Percentiles rank a stretch among this genome's conserved stretches.
Conservation (phyloP, 2,329 filamentous ascomycete species). For the Paradendryphiella salina region DNA sequence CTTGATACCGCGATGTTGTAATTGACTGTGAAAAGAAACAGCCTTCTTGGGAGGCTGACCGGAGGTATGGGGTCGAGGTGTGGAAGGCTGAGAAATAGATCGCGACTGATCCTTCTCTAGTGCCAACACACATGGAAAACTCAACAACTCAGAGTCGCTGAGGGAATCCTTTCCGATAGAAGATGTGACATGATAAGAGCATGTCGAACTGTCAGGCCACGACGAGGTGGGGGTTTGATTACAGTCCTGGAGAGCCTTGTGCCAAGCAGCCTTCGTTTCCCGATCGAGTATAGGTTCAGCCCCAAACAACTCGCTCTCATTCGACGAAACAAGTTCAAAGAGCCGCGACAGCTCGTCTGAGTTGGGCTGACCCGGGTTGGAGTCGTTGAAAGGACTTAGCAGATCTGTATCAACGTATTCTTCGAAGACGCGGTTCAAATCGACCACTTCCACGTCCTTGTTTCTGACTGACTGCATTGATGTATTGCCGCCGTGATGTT, state of each 20-base stretch:
- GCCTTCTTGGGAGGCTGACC: slow-evolving; percentile 32
- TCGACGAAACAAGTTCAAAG: slow-evolving; percentile 57
- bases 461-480: slow-evolving; percentile 53
- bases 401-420: slow-evolving; percentile 64
- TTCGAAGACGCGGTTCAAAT: slow-evolving; percentile 65
- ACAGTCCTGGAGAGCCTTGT: slow-evolving; percentile 56
- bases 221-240: slow-evolving; percentile 55
- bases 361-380: slow-evolving; percentile 54
- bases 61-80: slow-evolving; percentile 31
- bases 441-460: slow-evolving; percentile 59
- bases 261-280: slow-evolving; percentile 57
- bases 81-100: slow-evolving; percentile 40
- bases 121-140: slow-evolving; percentile 38
- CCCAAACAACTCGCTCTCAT: slow-evolving; percentile 54
- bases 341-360: slow-evolving; percentile 56
- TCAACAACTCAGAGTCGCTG: slow-evolving; percentile 41
- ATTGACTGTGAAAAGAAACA: slow-evolving; percentile 27
- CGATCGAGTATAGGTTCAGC: slow-evolving; percentile 56
- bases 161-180: slow-evolving; percentile 36
- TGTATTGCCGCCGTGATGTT: slow-evolving; percentile 30
- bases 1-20: slow-evolving; percentile 27
- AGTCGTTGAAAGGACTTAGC: slow-evolving; percentile 52
- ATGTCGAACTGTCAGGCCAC: slow-evolving; percentile 30
- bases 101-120: slow-evolving; percentile 31
- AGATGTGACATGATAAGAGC: slow-evolving; percentile 33